Evolutionary conservation across 2,329 filamentous ascomycete species (phyloP), one percentile per base, ranked within the genome.

Genomic region (Pseudocercospora ulei): DNA sequence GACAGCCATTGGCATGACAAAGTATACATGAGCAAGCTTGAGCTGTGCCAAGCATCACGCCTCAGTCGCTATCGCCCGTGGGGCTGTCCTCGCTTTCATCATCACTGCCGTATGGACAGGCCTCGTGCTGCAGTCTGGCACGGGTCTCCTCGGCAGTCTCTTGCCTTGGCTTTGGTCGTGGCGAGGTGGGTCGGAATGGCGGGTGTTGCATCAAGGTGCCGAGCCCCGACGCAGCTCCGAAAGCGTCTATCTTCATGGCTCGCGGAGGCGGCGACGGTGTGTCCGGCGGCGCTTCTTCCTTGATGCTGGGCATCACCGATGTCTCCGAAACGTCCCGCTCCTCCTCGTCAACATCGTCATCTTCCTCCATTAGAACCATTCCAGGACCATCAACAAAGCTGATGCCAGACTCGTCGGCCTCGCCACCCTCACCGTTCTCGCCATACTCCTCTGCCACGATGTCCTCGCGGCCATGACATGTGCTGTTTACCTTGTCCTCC

Each of bases 401-500:
- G 17, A 33, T 19, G 16, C 34, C 29, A 2, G 30, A 18, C 9
- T 35, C 30, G 16, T 39, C 29, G 3, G 30, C 25, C 9, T 35
- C 40, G 9, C 14, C 27, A 27, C 19, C 28, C n/a, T 14, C 26
- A 23, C 9, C 16, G 5, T 37, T 9, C 12, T 35, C 35, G 6
- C 29, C 35, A 14, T 33, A 22, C 7, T 31, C 19, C 8, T 43
- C 35, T 13, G 38, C 40, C 3, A 38, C 12, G n/a, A 28, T 16
- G 8, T 35, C 29, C 7, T 31, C 27, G n/a, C 27, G 12, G 18
- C 12, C 3, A 11, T 19, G 4, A 22, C 25, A 28, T 7, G 13
- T 23, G 18, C 30, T 33, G 30, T 33, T 33, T n/a, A 19, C 30
- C 30, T 23, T 33, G 18, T 35, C 35, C 14, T 35, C 40, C 5